phyloP scores from a whole-genome alignment of 2,329 filamentous ascomycete genomes.

The Colletotrichum sp. region DNA sequence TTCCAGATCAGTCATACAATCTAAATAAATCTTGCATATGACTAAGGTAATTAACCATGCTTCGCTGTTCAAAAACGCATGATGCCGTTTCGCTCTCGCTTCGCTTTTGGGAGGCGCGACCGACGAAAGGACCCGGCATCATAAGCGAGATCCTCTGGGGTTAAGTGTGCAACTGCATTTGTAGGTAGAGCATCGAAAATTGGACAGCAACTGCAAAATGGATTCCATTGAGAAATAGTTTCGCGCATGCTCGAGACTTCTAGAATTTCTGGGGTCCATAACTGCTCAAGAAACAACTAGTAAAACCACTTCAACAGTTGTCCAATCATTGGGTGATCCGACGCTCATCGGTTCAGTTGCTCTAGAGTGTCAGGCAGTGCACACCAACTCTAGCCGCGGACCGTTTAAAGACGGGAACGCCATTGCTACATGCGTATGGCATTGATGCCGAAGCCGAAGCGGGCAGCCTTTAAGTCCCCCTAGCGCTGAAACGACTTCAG shows the following conservation, averaged over 20 bases:
- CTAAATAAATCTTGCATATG: constrained; percentile 2
- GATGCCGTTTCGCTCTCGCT: background rate
- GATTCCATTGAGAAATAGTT: background rate
- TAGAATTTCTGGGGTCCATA: background rate
- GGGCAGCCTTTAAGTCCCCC: background rate
- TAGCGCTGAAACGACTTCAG: background rate
- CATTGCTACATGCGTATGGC: background rate
- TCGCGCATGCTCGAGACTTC: background rate
- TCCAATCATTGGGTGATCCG: background rate
- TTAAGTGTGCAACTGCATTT: background rate
- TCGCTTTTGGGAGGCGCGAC: background rate
- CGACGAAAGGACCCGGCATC: background rate
- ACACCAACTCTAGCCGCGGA: background rate
- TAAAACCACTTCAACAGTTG: background rate
- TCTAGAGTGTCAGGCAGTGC: background rate
- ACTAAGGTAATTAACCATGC: background rate
- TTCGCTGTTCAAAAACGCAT: background rate
- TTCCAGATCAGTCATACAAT: background rate
- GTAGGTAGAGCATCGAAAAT: background rate
- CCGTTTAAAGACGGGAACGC: background rate
- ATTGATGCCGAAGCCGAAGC: background rate
- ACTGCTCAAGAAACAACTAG: background rate
- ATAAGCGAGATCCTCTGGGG: background rate
- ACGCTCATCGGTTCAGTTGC: background rate
- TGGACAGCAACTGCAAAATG: background rate